Evolutionary conservation across 306 rosid genomes (phyloP), one percentile per base, ranked within the genome.

Genomic region (Ormosia emarginata): DNA sequence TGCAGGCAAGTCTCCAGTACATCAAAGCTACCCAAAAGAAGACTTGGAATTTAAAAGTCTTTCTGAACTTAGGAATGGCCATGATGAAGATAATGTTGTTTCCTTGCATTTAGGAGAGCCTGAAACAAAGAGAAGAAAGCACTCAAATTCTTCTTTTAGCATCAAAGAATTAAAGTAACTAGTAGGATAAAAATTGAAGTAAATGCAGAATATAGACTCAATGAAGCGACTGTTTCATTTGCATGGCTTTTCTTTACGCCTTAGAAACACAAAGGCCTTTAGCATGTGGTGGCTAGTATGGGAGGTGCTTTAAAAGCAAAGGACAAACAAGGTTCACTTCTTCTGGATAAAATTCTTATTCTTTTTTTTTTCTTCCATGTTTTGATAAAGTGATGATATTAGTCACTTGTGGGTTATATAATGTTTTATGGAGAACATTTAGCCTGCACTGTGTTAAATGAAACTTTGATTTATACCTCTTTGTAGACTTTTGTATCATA

Each of bases 101-200:
- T 87, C 92, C 5, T 87, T 95, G 86, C 91, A 87, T 82, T 84
- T 95, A 82, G 99, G 99, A 34, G 97, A 91, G 84, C 91, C 94
- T 7, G 92, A 87, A 79, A 63, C 85, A 12, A 95, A 95, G 87
- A 90, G 95, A 84, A 85, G 93, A 83, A 95, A 89, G 80, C 88
- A 82, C 74, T 86, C 80, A 30, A 81, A 64, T 79, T 79, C 87
- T 74, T 81, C 89, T 43, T 79, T 84, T 34, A 58, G 87, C 76
- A 68, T 43, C 41, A 67, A 91, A 73, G 87, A 90, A 76, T 76
- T 81, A 65, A 87, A 91, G 85, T 71, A 83, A 74, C 56, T 78
- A 75, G 71, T 49, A 76, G 89, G 62, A 73, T 57, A 49, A 10
- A 70, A 85, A 3, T 13, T 67, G 65, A 81, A 91, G 85, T 77